Base-by-base conservation (phyloP, 2,329 filamentous ascomycete genomes). In the Trichoderma sp. region DNA sequence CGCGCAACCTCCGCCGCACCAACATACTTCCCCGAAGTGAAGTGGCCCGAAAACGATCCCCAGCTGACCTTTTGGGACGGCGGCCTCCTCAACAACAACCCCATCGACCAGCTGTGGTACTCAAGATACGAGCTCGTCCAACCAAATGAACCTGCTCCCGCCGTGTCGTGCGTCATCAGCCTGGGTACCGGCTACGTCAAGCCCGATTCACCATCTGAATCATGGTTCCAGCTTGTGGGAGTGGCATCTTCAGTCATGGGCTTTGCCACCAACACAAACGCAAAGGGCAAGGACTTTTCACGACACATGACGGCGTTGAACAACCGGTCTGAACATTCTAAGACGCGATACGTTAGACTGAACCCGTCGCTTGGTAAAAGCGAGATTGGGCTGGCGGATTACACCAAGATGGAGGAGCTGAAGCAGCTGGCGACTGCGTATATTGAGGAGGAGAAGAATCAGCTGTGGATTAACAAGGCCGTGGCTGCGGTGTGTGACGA, bases 31-130 rank as follows among this genome's bases (percentile, higher is more conserved):
- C 69, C 69, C 18, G 69, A 72, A 63, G 69, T 72, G 6, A 72
- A 64, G 5, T 72, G 38, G 38, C 69, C 69, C 11, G 69, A 72
- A 31, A 5, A 53, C 8, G 2, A 50, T 4, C 59, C 38, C 59
- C 45, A 64, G n/a, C n/a, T 72, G 29, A 72, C 69, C 3, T 72
- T 72, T 12, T 72, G 69, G 69, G 69, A 72, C 27, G 69, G 69
- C 27, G 69, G 69, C 29, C 69, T 72, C 0, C 69, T 72, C n/a
- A 72, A 72, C 38, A 72, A 72, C 59, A 72, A 72, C 41, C 69
- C 69, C 18, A 72, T 72, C n/a, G 69, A 72, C 21, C 69, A 72
- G 38, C 69, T 72, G n/a, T 72, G 69, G 69, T 72, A 72, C 59
- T 38, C 69, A 12, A 50, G 69, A 50, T 72, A 63, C 41, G 69